A percentile compares a stretch with the other conserved stretches of the same genome.
These are phyloP conservation scores for Epichloe uncinata DNA, from an alignment of 2,329 filamentous ascomycete genomes.

Conservation along the genomic window DNA sequence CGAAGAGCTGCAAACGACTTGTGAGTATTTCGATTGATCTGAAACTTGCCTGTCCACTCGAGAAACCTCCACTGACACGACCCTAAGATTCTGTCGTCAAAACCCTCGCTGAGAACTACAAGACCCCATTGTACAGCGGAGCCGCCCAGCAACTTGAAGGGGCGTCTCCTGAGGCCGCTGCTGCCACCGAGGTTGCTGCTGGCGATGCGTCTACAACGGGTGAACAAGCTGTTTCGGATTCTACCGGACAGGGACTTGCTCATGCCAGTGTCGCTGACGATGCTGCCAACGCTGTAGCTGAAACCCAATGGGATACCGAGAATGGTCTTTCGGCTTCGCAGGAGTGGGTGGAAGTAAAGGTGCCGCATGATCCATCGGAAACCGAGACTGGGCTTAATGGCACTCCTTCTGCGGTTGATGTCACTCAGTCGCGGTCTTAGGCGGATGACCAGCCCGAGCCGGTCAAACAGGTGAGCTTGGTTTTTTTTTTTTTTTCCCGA, in stretches of 20 bases:
- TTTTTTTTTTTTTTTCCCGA: not conserved
- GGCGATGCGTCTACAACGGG: constrained; percentile 29
- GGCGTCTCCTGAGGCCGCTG: constrained; percentile 27
- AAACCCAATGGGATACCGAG: constrained; percentile 49
- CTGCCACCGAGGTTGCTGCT: constrained; percentile 52
- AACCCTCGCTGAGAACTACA: constrained; percentile 39
- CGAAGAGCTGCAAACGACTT: constrained; percentile 54
- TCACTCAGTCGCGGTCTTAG: constrained; percentile 54
- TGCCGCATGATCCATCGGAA: constrained; percentile 60
- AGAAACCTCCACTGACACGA: constrained; percentile 9
- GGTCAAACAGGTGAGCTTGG: constrained; percentile 27
- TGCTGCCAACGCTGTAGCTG: constrained; percentile 47
- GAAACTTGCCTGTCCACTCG: not conserved
- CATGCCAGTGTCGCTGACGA: constrained; percentile 39
- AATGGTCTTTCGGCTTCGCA: constrained; percentile 35
- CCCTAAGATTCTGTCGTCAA: constrained; percentile 23
- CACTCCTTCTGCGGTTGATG: constrained; percentile 39
- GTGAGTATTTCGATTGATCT: constrained; percentile 35
- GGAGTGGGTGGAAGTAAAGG: constrained; percentile 60
- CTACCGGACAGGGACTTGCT: constrained; percentile 25
- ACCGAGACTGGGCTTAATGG: constrained; percentile 53
- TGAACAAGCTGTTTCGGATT: constrained; percentile 26
- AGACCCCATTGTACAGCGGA: constrained; percentile 25
- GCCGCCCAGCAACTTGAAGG: constrained; percentile 18
- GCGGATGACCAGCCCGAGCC: constrained; percentile 62